Evolutionary conservation across 1,284 basidiomycete genomes (phyloP), one percentile per base, ranked within the genome.

Genomic region (Marasmius fiardii): DNA sequence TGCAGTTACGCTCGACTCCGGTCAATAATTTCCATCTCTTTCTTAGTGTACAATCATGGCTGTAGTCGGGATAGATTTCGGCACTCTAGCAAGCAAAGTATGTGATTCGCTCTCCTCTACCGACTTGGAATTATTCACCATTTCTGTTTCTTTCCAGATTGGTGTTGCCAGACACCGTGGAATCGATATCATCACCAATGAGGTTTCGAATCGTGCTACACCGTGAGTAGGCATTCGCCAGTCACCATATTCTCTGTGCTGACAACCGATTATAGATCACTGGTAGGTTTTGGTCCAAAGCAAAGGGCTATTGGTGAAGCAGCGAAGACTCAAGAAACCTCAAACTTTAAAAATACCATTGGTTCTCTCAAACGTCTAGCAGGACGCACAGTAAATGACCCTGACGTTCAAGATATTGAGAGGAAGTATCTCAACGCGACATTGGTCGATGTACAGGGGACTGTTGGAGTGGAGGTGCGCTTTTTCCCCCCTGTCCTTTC

Each of bases 261-360:
- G 11, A 31, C 34, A 37, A 4, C 24, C 10, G 51, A 24, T 37
- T 56, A 1, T 64, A 95, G 93, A 68, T 95, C 95, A 44, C 83
- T 98, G 60, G 86, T 97, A 60, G 93, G 91, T 6, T 98, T 96
- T 74, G 94, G 93, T 26, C 82, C 84, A 43, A 92, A 90, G 71
- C 90, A 94, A 67, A 88, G 95, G 60, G 73, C 87, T 51, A 90
- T 97, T 68, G 95, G 95, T 62, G 95, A 98, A 74, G 63, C 93
- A 21, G 95, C 94, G 65, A 97, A 97, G 78, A 97, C 92, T 1
- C 92, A 95, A 63, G 95, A 98, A 76, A 96, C 90, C n/a, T 95
- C 93, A 63, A 97, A 97, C 77, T 97, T 95, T 80, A 91, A 87
- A 73, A 98, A 97, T 77, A 97, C 95, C 39, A 81, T 95, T 67